These are phyloP conservation scores for Eucalyptus urophylla DNA, from an alignment of 345 rosid genomes.

Conservation along the genomic window DNA sequence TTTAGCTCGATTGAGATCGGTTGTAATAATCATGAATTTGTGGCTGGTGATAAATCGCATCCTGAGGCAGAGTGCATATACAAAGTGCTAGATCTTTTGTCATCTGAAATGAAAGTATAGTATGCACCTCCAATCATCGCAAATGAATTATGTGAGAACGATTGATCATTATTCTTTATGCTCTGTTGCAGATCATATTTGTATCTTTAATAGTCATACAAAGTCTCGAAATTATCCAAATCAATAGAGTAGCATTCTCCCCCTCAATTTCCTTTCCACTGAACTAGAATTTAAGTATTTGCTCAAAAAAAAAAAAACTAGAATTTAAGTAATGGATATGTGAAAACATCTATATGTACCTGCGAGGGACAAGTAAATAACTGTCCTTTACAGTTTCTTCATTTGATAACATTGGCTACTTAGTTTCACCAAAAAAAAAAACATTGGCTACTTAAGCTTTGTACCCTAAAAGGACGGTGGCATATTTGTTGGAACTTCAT, in stretches of 20 bases:
- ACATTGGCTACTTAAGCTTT: background rate
- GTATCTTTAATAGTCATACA: background rate
- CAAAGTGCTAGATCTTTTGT: conserved; percentile 32
- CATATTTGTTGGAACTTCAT: background rate
- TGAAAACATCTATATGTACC: background rate
- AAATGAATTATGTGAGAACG: background rate
- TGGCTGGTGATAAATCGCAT: conserved; percentile 55
- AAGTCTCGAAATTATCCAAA: background rate
- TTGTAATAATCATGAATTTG: conserved; percentile 46
- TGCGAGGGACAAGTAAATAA: background rate
- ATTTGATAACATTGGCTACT: background rate
- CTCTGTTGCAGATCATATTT: background rate
- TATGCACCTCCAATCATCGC: background rate
- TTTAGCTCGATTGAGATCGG: conserved; percentile 61
- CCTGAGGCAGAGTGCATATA: conserved; percentile 20
- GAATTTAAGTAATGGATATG: background rate
- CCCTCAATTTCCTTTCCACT: background rate
- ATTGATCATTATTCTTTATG: background rate
- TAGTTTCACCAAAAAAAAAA: too few relatives aligned
- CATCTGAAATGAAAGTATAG: conserved; percentile 9
- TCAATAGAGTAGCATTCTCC: background rate
- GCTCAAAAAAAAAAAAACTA: background rate
- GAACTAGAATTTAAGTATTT: background rate
- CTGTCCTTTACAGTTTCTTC: background rate
- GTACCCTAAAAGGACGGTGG: background rate